A percentile compares a stretch with the other conserved stretches of the same genome.
These are phyloP conservation scores for Blastocystis sp. DNA, from an alignment of 352 stramenopile species.

Conservation along the genomic window DNA sequence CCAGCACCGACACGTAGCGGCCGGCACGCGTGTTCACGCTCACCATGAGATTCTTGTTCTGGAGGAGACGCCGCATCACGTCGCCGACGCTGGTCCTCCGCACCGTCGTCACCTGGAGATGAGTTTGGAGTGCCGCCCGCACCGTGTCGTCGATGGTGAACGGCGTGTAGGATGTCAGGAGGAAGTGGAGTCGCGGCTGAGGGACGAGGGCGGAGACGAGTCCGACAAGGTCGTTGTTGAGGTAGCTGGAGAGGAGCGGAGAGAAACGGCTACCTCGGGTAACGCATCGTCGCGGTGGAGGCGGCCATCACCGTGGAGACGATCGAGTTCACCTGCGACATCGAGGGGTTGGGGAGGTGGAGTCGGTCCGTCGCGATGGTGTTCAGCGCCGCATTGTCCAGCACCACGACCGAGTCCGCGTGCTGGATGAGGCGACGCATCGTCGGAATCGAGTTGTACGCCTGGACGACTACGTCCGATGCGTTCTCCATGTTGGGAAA, in stretches of 20 bases:
- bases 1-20: slow-evolving; percentile 97
- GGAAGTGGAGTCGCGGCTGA: slow-evolving; percentile 92
- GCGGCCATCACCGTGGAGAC: slow-evolving; percentile 98
- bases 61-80: slow-evolving; percentile 87
- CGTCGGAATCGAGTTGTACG: slow-evolving; percentile 95
- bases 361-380: slow-evolving; percentile 78
- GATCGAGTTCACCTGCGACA: slow-evolving; percentile 74
- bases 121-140: not conserved
- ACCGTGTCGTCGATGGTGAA: slow-evolving; percentile 62
- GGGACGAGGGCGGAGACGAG: slow-evolving; percentile 91
- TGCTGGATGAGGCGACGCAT: slow-evolving; percentile 94
- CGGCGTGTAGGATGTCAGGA: slow-evolving; percentile 98
- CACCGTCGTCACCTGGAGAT: slow-evolving; percentile 62
- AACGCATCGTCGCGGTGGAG: slow-evolving; percentile 88
- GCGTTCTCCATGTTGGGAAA: slow-evolving; percentile 49
- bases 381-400: slow-evolving; percentile 97
- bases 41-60: slow-evolving; percentile 99
- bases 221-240: slow-evolving; percentile 99
- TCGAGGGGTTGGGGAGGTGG: slow-evolving; percentile 75
- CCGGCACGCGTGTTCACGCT: slow-evolving; percentile 82
- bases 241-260: slow-evolving; percentile 70
- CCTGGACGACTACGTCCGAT: slow-evolving; percentile 91
- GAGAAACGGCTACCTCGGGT: slow-evolving; percentile 58
- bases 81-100: slow-evolving; percentile 96
- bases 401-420: slow-evolving; percentile 91